Conservation (phyloP, 2,329 filamentous ascomycete genomes). For the Intubia oerlemansii region DNA sequence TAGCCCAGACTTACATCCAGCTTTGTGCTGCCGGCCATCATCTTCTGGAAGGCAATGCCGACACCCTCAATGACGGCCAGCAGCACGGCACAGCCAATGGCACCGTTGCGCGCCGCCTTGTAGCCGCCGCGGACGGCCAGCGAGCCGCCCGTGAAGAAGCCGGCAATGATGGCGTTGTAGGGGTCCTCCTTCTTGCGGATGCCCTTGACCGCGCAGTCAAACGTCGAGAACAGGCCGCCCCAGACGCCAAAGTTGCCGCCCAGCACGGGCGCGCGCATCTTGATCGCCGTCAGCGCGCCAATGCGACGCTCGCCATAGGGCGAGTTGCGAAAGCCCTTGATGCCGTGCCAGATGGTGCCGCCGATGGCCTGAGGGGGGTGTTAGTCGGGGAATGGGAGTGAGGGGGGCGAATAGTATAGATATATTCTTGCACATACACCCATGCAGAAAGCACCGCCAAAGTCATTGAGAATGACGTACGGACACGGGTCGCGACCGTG, state of each 20-base stretch:
- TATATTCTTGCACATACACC: conserved; percentile 8
- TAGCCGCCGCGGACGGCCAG: conserved; percentile 81
- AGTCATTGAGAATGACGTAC: conserved; percentile 91
- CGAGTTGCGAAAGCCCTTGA: conserved; percentile 82
- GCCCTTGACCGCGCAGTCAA: conserved; percentile 92
- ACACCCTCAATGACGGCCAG: conserved; percentile 94
- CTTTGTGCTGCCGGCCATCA: conserved; percentile 78
- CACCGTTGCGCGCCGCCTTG: conserved; percentile 82
- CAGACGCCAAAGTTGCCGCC: conserved; percentile 97
- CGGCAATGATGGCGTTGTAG: conserved; percentile 93
- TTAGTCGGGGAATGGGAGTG: background rate
- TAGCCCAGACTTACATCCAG: conserved; percentile 39
- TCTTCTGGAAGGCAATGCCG: conserved; percentile 83
- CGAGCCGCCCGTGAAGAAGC: conserved; percentile 87
- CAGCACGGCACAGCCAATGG: conserved; percentile 87
- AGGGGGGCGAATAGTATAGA: too few relatives aligned
- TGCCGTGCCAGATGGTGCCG: conserved; percentile 83
- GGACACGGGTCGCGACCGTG: conserved; percentile 93
- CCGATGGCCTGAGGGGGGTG: conserved; percentile 44
- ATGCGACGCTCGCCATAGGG: conserved; percentile 88
- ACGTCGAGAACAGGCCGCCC: conserved; percentile 90
- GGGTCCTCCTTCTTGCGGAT: conserved; percentile 91
- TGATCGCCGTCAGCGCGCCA: conserved; percentile 90
- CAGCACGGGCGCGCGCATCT: conserved; percentile 85
- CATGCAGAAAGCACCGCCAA: conserved; percentile 46